phyloP scores from a whole-genome alignment of 1,139 yeast genomes.

The Neolecta irregularis region DNA sequence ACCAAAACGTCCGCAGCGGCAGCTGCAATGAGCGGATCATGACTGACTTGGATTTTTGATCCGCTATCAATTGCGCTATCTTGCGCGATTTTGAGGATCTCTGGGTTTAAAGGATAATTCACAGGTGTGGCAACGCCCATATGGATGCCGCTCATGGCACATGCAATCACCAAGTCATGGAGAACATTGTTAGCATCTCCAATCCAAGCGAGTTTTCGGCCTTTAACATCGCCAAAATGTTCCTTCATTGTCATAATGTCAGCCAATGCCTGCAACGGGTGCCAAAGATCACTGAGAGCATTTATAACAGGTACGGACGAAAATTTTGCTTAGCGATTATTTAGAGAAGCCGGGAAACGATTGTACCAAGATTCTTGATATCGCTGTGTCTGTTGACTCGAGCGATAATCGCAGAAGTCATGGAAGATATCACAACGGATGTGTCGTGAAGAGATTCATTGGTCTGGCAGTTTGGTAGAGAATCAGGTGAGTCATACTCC shows the following conservation, averaged over 20 bases:
- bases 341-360: conserved; percentile 33
- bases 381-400: conserved; percentile 78
- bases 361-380: conserved; percentile 61
- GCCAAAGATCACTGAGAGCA: conserved; percentile 81
- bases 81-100: conserved; percentile 41
- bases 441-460: conserved; percentile 85
- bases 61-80: conserved; percentile 41
- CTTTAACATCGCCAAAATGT: conserved; percentile 37
- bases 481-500: conserved; percentile 31
- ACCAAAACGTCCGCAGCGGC: conserved; percentile 64
- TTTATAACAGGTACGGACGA: conserved; percentile 84
- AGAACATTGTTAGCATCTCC: conserved; percentile 95
- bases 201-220: conserved; percentile 79
- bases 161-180: conserved; percentile 84
- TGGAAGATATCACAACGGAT: conserved; percentile 74
- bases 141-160: conserved; percentile 68
- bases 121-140: conserved; percentile 73
- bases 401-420: conserved; percentile 94
- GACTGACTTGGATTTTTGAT: conserved; percentile 38
- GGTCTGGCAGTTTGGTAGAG: conserved; percentile 26
- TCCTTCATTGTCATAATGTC: conserved; percentile 79
- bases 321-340: conserved; percentile 34
- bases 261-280: conserved; percentile 89
- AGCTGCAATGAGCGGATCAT: conserved; percentile 61
- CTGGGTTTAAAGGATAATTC: conserved; percentile 47